Base-by-base conservation (phyloP, 2,329 filamentous ascomycete genomes). In the Mariannaea elegans region DNA sequence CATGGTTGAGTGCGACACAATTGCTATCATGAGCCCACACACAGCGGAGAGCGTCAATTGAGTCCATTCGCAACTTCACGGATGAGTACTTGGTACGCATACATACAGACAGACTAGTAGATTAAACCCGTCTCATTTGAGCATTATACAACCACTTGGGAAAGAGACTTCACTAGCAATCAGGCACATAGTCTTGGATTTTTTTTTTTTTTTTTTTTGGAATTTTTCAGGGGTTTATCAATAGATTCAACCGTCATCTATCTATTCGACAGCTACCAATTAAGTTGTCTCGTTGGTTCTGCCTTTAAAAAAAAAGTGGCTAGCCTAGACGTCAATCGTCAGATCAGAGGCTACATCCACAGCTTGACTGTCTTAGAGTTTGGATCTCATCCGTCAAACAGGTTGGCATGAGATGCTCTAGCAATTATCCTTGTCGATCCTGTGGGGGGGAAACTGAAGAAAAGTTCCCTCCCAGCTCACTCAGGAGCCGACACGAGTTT, bases 241-340 rank as follows among this genome's bases (percentile, higher is more conserved):
- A 78, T 82, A 82, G 80, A 82, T 83, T 84, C 82, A 81, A 82
- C 68, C 70, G 81, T 79, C 81, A 57, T 82, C 82, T 83, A 83
- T 36, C 50, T 36, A 46, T 36, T 32, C 46, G 60, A 61, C 68
- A 69, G 63, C 27, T 61, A 59, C 49, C 53, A 62, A 55, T 69
- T 46, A 49, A 61, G 50, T 63, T 64, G 39, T 67, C 51, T 47
- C 53, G 59, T 52, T 66, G 67, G 55, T 62, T 61, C 67, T 71
- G 66, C 63, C 68, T 54, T 63, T 38, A 38, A 39, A 68, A 70
- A 68, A 70, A 66, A 62, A 36, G 53, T 72, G 75, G 74, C 74
- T 76, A 74, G 75, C 70, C 69, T 55, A 59, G 69, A 65, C 64
- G 68, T 59, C 31, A 45, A 75, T 62, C 52, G 69, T 62, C 64